Evolutionary conservation across 805 yeast genomes (phyloP).

Genomic region (Kuraishia hungarica): DNA sequence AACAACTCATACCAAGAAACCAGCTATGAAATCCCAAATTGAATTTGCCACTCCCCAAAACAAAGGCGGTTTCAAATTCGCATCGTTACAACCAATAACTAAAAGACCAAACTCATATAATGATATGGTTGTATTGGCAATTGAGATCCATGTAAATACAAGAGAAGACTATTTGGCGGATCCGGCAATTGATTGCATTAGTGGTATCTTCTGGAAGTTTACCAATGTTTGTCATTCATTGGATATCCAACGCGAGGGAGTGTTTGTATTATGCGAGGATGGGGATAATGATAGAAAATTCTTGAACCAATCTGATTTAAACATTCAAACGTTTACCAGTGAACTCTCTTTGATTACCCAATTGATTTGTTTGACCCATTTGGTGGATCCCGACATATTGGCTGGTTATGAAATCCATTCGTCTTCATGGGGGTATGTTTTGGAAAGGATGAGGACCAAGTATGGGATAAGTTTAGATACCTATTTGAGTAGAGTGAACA

Average conservation of each 20-base stretch:
- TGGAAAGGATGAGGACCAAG: constrained; percentile 46
- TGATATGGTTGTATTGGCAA: constrained; percentile 44
- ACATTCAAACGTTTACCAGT: constrained; percentile 24
- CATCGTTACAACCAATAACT: constrained; percentile 18
- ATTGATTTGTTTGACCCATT: constrained; percentile 45
- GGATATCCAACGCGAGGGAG: constrained; percentile 28
- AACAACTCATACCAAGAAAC: background rate
- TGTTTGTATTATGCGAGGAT: constrained; percentile 14
- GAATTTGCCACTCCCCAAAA: constrained; percentile 34
- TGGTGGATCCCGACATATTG: constrained; percentile 79
- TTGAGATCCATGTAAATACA: constrained; percentile 64
- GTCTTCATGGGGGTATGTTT: constrained; percentile 83
- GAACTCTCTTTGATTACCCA: constrained; percentile 55
- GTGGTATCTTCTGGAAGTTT: constrained; percentile 56
- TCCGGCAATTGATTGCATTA: constrained; percentile 51
- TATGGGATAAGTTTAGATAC: constrained; percentile 46
- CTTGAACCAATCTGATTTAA: constrained; percentile 5
- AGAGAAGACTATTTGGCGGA: constrained; percentile 48
- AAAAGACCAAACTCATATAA: constrained; percentile 29
- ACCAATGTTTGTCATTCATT: constrained; percentile 31
- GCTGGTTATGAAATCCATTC: constrained; percentile 80
- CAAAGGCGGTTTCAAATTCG: constrained; percentile 30
- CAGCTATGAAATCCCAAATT: constrained; percentile 36
- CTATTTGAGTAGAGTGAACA: constrained; percentile 51
- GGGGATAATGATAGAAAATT: constrained; percentile 4